phyloP scores from a whole-genome alignment of 805 yeast species.

The Cyberlindnera veronae region DNA sequence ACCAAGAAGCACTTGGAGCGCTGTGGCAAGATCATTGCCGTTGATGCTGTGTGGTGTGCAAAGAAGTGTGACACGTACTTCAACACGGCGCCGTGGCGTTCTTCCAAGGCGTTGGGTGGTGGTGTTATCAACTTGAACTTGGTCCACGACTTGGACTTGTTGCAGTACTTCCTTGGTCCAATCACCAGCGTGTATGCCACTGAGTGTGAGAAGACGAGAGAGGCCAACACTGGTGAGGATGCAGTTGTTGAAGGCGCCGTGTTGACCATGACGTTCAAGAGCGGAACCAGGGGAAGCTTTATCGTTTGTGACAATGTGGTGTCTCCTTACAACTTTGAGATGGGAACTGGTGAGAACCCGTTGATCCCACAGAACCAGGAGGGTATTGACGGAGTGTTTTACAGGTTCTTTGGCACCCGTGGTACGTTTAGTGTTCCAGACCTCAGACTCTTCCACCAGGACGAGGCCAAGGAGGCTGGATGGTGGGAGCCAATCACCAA shows the following conservation, averaged over 20 bases:
- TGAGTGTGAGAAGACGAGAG: conserved; percentile 14
- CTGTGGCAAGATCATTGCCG: conserved; percentile 18
- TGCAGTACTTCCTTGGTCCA: conserved; percentile 21
- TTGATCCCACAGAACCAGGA: conserved; percentile 14
- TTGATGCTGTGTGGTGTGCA: conserved; percentile 20
- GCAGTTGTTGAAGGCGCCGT: conserved; percentile 24
- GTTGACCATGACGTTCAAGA: conserved; percentile 13
- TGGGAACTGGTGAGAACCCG: conserved; percentile 25
- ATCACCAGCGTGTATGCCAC: conserved; percentile 16
- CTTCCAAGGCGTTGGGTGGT: conserved; percentile 16
- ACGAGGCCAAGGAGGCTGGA: conserved; percentile 5
- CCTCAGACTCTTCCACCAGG: conserved; percentile 19
- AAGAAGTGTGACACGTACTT: conserved; percentile 21
- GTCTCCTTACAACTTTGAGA: conserved; percentile 21
- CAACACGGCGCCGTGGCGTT: conserved; percentile 18
- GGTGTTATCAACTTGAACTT: conserved; percentile 20
- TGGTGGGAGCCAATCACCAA: conserved; percentile 20
- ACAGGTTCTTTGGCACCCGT: conserved; percentile 20
- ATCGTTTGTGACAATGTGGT: conserved; percentile 22
- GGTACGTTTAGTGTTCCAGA: conserved; percentile 19
- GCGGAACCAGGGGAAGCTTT: conserved; percentile 18
- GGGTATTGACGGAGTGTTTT: conserved; percentile 19
- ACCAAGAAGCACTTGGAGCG: conserved; percentile 17
- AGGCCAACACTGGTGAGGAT: conserved; percentile 10
- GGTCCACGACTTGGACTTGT: conserved; percentile 20